A percentile compares a stretch with the other conserved stretches of the same genome.
Conservation (phyloP, 768 basidiomycete genomes). For the Chalciporus pseudorubinellus region DNA sequence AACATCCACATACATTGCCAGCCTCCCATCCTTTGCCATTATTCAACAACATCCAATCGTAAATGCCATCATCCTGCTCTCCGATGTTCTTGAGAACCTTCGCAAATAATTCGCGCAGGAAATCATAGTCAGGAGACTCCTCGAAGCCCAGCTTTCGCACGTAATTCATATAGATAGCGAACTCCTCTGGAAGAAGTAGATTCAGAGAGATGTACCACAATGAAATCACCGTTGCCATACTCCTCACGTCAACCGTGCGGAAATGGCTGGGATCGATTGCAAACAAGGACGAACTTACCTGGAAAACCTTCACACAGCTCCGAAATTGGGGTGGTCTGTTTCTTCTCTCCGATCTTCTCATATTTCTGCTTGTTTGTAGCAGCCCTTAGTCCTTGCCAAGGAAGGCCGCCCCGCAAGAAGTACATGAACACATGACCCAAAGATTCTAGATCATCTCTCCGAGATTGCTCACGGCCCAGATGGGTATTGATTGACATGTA, state of each 20-base stretch:
- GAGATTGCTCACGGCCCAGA: constrained; percentile 90
- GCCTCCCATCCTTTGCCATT: constrained; percentile 96
- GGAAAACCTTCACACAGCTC: constrained; percentile 98
- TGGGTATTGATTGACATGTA: constrained; percentile 99
- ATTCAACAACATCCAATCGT: constrained; percentile 96
- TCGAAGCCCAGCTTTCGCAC: constrained; percentile 98
- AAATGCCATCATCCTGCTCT: constrained; percentile 88
- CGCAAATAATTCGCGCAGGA: constrained; percentile 89
- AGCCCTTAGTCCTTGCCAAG: constrained; percentile 97
- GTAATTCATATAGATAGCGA: constrained; percentile 98
- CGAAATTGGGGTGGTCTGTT: constrained; percentile 86
- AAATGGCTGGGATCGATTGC: background rate
- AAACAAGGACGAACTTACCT: constrained; percentile 42
- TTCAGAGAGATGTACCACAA: constrained; percentile 1
- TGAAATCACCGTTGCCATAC: background rate
- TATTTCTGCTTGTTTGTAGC: constrained; percentile 99
- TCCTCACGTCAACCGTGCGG: background rate
- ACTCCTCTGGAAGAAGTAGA: constrained; percentile 61
- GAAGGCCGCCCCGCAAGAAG: constrained; percentile 92
- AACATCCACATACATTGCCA: constrained; percentile 54
- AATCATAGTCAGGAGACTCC: constrained; percentile 97
- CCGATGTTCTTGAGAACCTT: constrained; percentile 87
- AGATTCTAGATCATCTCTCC: constrained; percentile 95
- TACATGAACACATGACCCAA: constrained; percentile 99
- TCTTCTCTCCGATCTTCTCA: constrained; percentile 99